phyloP scores from a whole-genome alignment of 2,329 filamentous ascomycete genomes.

The Exophiala sp. region DNA sequence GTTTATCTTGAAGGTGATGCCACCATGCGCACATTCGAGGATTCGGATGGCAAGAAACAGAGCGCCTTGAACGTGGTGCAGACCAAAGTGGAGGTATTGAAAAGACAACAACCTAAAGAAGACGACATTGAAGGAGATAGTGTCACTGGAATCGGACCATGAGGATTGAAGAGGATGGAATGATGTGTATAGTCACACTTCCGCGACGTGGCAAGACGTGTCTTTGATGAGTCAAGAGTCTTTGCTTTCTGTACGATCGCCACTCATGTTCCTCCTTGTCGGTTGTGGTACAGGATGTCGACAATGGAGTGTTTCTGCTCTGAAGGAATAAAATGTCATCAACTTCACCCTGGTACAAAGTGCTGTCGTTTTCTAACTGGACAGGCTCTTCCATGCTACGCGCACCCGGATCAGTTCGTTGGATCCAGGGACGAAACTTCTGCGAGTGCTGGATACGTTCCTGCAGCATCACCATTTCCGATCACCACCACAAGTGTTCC shows the following conservation, averaged over 20 bases:
- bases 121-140: slow-evolving; percentile 5
- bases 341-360: not conserved
- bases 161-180: not conserved
- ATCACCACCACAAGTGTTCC: not conserved
- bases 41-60: slow-evolving; percentile 60
- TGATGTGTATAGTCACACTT: slow-evolving; percentile 6
- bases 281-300: no score
- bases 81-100: slow-evolving; percentile 57
- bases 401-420: not conserved
- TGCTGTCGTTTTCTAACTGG: not conserved
- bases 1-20: slow-evolving; percentile 84
- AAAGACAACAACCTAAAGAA: slow-evolving; percentile 23
- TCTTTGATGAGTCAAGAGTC: not conserved
- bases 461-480: not conserved
- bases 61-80: slow-evolving; percentile 68
- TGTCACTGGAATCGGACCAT: not conserved
- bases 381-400: not conserved
- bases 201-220: not conserved
- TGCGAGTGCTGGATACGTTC: not conserved
- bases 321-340: not conserved
- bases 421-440: not conserved
- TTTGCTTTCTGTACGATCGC: slow-evolving; percentile 10
- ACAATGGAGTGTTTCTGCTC: not conserved
- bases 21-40: slow-evolving; percentile 63
- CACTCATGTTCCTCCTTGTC: slow-evolving; percentile 13